Evolutionary conservation across 352 stramenopile species (phyloP).

Genomic region (Salisapilia sapeloensis): DNA sequence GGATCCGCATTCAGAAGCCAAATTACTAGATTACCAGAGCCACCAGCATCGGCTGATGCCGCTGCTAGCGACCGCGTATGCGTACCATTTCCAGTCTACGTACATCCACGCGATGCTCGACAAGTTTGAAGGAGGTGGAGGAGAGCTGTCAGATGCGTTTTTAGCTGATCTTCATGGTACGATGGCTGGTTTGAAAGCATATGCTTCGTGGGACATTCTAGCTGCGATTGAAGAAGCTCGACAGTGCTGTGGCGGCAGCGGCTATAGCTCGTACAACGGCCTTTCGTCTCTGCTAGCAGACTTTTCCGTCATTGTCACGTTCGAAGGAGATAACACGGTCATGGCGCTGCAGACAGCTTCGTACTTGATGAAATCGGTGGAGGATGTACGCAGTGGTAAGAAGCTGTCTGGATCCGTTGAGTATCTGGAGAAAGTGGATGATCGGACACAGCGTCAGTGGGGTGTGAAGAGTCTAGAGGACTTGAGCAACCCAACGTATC

Average conservation of each 20-base stretch:
- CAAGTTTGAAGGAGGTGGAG: conserved; percentile 67
- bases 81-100: conserved; percentile 85
- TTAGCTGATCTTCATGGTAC: conserved; percentile 90
- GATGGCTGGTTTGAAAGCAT: conserved; percentile 90
- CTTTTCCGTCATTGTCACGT: conserved; percentile 93
- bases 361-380: conserved; percentile 47
- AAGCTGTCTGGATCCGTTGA: conserved; percentile 37
- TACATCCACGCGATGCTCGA: conserved; percentile 67
- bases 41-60: conserved; percentile 90
- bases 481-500: conserved; percentile 11
- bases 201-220: conserved; percentile 79
- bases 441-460: conserved; percentile 14
- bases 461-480: conserved; percentile 8
- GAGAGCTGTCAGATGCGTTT: conserved; percentile 36
- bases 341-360: conserved; percentile 86
- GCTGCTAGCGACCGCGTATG: conserved; percentile 80
- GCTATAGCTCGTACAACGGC: conserved; percentile 84
- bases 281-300: conserved; percentile 83
- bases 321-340: conserved; percentile 95
- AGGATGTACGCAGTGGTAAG: conserved; percentile 25
- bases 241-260: conserved; percentile 90
- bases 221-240: conserved; percentile 88
- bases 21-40: conserved; percentile 90
- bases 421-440: conserved; percentile 26
- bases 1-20: conserved; percentile 44